Evolutionary conservation across 805 yeast species (phyloP), one percentile per base, ranked within the genome.

Genomic region (Ogataea thermomethanolica): DNA sequence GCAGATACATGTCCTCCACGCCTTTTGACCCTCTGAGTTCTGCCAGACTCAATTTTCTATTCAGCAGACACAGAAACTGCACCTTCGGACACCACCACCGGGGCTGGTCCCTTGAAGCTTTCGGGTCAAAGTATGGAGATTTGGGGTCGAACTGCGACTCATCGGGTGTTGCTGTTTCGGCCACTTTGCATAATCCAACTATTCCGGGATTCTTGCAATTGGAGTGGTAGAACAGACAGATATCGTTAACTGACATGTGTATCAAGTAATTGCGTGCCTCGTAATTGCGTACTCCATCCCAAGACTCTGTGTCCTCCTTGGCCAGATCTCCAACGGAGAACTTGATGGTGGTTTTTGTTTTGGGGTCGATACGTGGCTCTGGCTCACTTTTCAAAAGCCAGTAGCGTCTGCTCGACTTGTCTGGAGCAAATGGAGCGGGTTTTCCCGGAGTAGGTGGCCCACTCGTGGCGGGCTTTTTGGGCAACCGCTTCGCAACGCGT

Each of bases 361-460:
- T 57, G 7, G 74, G 64, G 36, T 73, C 79, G 8, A 74, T 56
- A 31, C 82, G 56, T 0, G 71, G 46, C 31, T 61, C 59, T 1
- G 82, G 82, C 54, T 78, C 83, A 1, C 80, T 73, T 49, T 77
- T 77, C 31, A 77, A 62, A 3, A 77, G 63, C 82, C 82, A 77
- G 53, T 65, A 73, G 31, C 73, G 54, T 7, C 53, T 51, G 21
- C 55, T 54, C 8, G 50, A 37, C 1, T 52, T 25, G 29, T 65
- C 66, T 2, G 41, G 48, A 8, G 51, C 49, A 40, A 51, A 65
- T 20, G 53, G 50, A 11, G 72, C 63, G 10, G 68, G 66, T 33
- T 55, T 64, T 24, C 55, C 56, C 5, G 67, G 64, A 3, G 15
- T 23, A 9, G 70, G 70, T 10, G 54, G 24, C 10, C 28, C 15